These are phyloP conservation scores for Glomus cerebriforme DNA, from an alignment of 192 early-diverging fungal genomes.

Conservation along the genomic window DNA sequence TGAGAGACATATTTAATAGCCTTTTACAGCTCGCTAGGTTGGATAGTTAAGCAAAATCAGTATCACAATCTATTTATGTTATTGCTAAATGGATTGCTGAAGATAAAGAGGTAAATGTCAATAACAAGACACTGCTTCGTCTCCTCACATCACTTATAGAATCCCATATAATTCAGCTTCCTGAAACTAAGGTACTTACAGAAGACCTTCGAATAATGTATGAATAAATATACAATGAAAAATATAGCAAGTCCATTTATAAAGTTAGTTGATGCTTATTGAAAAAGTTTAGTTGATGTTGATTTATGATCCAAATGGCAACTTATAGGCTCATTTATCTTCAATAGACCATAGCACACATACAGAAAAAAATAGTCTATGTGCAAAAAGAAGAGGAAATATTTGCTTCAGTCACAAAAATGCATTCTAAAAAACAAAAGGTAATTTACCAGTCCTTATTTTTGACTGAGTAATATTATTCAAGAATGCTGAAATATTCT, in stretches of 20 bases:
- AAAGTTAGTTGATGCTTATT: not conserved
- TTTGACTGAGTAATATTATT: too few relatives aligned
- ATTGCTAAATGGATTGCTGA: not conserved
- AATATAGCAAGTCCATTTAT: slow-evolving; percentile 11
- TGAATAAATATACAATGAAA: not conserved
- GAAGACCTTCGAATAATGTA: not conserved
- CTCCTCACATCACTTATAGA: not conserved
- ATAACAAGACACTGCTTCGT: not conserved
- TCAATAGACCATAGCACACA: not conserved
- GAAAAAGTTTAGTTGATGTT: not conserved
- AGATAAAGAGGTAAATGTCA: not conserved
- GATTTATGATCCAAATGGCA: not conserved
- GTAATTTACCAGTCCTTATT: not conserved
- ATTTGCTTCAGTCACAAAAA: not conserved
- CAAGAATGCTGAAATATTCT: too few relatives aligned
- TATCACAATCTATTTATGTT: not conserved
- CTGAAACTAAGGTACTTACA: not conserved
- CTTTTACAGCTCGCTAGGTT: not conserved
- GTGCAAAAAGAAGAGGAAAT: not conserved
- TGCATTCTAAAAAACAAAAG: not conserved
- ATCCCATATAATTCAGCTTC: not conserved
- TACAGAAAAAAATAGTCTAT: not conserved
- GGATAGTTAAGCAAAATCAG: not conserved
- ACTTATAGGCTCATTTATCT: not conserved
- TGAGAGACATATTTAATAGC: not conserved